A percentile compares a stretch with the other conserved stretches of the same genome.
phyloP scores from a whole-genome alignment of 2,329 filamentous ascomycete genomes.

The Lecanicillium sp. region DNA sequence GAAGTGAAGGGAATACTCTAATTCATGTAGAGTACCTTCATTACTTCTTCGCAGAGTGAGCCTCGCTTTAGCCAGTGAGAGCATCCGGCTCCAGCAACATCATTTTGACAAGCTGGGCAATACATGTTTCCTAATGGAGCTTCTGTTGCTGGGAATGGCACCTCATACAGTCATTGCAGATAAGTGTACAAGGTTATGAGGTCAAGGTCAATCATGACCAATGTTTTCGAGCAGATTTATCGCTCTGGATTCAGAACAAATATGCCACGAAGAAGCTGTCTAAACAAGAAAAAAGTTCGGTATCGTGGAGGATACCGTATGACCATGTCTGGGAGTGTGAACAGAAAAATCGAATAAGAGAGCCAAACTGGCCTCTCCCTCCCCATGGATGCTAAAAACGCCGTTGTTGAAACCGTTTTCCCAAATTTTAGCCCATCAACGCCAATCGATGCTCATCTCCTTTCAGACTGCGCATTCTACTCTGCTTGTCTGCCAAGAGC shows the following conservation, averaged over 20 bases:
- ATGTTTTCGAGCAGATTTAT: not conserved
- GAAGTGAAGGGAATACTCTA: slow-evolving; percentile 10
- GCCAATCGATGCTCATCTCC: slow-evolving; percentile 20
- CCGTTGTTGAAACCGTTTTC: slow-evolving; percentile 50
- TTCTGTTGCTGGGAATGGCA: too few species aligned
- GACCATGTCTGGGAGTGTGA: slow-evolving; percentile 19
- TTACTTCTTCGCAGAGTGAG: too few species aligned
- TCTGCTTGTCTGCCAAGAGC: too few species aligned
- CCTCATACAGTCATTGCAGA: too few species aligned
- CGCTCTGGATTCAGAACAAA: slow-evolving; percentile 4
- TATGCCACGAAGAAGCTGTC: not conserved
- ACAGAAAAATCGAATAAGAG: slow-evolving; percentile 4
- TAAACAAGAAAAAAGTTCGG: slow-evolving; percentile 7
- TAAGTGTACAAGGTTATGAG: too few species aligned
- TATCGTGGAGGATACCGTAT: slow-evolving; percentile 36
- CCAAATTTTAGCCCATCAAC: slow-evolving; percentile 29
- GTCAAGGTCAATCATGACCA: not conserved
- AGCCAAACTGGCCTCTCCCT: slow-evolving; percentile 3
- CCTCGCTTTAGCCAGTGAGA: too few species aligned
- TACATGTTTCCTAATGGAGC: not conserved
- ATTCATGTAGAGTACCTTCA: not conserved
- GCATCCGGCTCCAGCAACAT: too few species aligned
- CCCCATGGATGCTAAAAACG: slow-evolving; percentile 29
- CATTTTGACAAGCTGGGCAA: not conserved
- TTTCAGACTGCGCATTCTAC: too few species aligned